These are phyloP conservation scores for Ustilago curta DNA, from an alignment of 1,284 basidiomycete genomes.

Conservation along the genomic window DNA sequence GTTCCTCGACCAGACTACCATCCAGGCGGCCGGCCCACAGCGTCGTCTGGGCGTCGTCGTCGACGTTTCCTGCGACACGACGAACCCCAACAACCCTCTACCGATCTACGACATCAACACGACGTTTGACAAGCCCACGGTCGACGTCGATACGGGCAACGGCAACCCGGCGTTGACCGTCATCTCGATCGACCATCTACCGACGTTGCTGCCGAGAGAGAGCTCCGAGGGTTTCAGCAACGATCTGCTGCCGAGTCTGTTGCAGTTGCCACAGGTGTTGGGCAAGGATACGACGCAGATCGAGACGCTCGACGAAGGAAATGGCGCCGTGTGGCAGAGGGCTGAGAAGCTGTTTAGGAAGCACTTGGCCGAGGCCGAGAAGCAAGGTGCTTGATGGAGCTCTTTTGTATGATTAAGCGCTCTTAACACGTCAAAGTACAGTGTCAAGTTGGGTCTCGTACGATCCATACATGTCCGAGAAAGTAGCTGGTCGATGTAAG, in stretches of 20 bases:
- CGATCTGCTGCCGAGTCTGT: conserved; percentile 84
- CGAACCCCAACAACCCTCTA: conserved; percentile 97
- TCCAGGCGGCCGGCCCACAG: conserved; percentile 78
- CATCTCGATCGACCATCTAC: conserved; percentile 97
- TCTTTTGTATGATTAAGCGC: neutral
- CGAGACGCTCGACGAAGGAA: conserved; percentile 55
- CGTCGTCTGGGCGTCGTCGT: conserved; percentile 87
- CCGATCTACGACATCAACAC: conserved; percentile 97
- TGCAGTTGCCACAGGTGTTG: conserved; percentile 62
- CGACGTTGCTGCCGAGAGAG: conserved; percentile 93
- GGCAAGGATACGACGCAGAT: conserved; percentile 52
- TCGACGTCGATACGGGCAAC: conserved; percentile 74
- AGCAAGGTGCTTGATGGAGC: conserved; percentile 32
- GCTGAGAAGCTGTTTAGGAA: conserved; percentile 86
- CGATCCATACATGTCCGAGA: too few relatives aligned
- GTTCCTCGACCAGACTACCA: conserved; percentile 83
- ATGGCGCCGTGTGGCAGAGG: conserved; percentile 81
- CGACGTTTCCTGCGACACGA: conserved; percentile 99
- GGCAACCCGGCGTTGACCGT: conserved; percentile 76
- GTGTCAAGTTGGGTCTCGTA: neutral
- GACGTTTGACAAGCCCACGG: conserved; percentile 92
- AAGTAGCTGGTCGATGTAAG: too few relatives aligned
- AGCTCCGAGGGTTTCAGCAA: conserved; percentile 94
- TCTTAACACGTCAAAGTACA: too few relatives aligned
- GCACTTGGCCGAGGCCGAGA: conserved; percentile 73